Evolutionary conservation across 345 rosid species (phyloP).

Genomic region (Brassica nigra): DNA sequence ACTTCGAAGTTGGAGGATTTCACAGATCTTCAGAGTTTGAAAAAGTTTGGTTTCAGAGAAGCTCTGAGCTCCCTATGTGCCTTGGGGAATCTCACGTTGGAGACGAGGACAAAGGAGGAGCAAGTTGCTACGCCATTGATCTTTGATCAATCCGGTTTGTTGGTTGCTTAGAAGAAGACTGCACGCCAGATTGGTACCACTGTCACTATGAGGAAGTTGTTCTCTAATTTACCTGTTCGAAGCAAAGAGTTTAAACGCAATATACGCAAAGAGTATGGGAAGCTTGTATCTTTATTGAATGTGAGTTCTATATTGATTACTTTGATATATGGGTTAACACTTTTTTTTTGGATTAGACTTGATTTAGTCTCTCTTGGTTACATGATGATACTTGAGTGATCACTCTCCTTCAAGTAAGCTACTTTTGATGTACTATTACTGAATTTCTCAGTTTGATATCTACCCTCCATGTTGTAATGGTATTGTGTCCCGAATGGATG

Average conservation of each 20-base stretch:
- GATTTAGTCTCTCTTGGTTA: too few relatives aligned
- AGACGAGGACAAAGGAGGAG: slow-evolving; percentile 75
- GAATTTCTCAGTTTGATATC: background rate
- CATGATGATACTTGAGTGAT: too few relatives aligned
- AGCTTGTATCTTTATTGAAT: slow-evolving; percentile 74
- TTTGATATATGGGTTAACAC: background rate
- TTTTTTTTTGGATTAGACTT: background rate
- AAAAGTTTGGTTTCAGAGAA: slow-evolving; percentile 92
- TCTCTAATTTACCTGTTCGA: slow-evolving; percentile 88
- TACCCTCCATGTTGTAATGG: background rate
- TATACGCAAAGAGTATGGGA: slow-evolving; percentile 92
- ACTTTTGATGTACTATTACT: background rate
- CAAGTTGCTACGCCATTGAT: slow-evolving; percentile 79
- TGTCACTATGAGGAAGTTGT: slow-evolving; percentile 76
- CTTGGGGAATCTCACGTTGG: slow-evolving; percentile 74
- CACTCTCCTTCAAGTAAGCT: background rate
- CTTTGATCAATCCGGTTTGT: slow-evolving; percentile 77
- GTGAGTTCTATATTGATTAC: slow-evolving; percentile 49
- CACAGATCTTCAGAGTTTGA: slow-evolving; percentile 73
- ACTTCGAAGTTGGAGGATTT: slow-evolving; percentile 85
- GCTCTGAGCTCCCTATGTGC: slow-evolving; percentile 92
- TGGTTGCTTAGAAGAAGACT: slow-evolving; percentile 62
- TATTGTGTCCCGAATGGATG: background rate
- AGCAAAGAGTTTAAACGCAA: slow-evolving; percentile 91
- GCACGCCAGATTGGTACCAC: slow-evolving; percentile 94